Base-by-base conservation (phyloP, 805 yeast species). In the Ogataea saltuana region DNA sequence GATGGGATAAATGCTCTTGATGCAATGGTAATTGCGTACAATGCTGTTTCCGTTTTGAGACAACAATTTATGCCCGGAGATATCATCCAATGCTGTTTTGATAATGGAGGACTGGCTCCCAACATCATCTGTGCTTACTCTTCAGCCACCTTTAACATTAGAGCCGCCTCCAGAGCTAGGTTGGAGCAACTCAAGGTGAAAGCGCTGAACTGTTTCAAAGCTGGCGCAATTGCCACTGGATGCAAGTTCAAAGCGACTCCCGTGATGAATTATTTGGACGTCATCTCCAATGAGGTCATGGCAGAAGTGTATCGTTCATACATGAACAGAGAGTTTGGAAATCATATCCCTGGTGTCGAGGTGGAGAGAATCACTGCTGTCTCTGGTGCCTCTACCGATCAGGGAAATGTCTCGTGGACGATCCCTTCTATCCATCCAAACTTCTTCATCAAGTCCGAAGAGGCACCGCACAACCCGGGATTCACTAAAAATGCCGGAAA, bases 241-340 rank as follows among this genome's bases (percentile, higher is more conserved):
- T 65, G 59, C 62, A 60, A 39, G 30, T 60, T 55, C 39, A 58
- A 69, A 2, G 55, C 61, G 29, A 63, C 60, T 36, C 65, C 61
- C 43, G 53, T 54, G 9, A 50, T 62, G 43, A 61, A 63, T 2
- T 57, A 56, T 30, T 36, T 39, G 26, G 61, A 57, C 32, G 40
- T 57, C 33, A 36, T 55, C 15, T 44, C 55, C 6, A 55, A 55
- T 35, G 54, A 51, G 29, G 44, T 46, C 6, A 44, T 55, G 53
- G 46, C 50, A 26, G 49, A 45, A 9, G 10, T 35, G 6, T 55
- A 47, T 39, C 45, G 55, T 38, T 22, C 41, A 4, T 46, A 46
- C 34, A 50, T 50, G 53, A 53, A 53, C 44, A 32, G 31, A 12
- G 25, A 33, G 2, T 45, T 49, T 28, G 47, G 48, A 13, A 37